Conservation (phyloP, 1,284 basidiomycete genomes). For the Ustilago esculenta region DNA sequence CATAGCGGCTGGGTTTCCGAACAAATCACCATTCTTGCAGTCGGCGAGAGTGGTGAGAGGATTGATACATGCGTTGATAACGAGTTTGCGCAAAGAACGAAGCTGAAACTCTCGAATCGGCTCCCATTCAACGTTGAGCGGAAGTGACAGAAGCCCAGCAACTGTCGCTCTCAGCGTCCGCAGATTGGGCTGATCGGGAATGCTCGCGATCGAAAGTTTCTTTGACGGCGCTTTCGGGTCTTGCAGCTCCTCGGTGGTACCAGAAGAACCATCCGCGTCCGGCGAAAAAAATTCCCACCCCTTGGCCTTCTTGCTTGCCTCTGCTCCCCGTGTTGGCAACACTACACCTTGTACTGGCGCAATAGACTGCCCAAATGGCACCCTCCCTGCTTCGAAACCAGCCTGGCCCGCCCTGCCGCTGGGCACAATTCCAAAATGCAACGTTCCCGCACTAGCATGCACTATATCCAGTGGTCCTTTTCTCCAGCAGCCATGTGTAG, state of each 20-base stretch:
- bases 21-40: conserved; percentile 80
- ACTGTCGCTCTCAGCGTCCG: conserved; percentile 52
- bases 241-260: neutral
- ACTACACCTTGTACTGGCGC: neutral
- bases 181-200: conserved; percentile 45
- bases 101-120: conserved; percentile 78
- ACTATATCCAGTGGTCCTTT: conserved; percentile 72
- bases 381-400: conserved; percentile 23
- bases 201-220: conserved; percentile 45
- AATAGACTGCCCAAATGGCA: conserved; percentile 28
- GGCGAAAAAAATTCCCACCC: conserved; percentile 41
- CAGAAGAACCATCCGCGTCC: conserved; percentile 7
- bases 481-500: conserved; percentile 79
- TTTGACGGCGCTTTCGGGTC: conserved; percentile 24
- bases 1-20: conserved; percentile 55
- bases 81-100: conserved; percentile 81
- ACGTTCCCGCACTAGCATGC: conserved; percentile 79
- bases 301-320: conserved; percentile 1
- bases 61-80: conserved; percentile 86
- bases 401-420: conserved; percentile 68
- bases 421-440: conserved; percentile 82
- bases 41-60: conserved; percentile 84
- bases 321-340: conserved; percentile 3
- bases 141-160: conserved; percentile 53
- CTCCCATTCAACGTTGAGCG: conserved; percentile 71